Percentiles rank a stretch among this genome's conserved stretches.
phyloP scores from a whole-genome alignment of 192 early-diverging fungal genomes.

The Coemansia sp. region DNA sequence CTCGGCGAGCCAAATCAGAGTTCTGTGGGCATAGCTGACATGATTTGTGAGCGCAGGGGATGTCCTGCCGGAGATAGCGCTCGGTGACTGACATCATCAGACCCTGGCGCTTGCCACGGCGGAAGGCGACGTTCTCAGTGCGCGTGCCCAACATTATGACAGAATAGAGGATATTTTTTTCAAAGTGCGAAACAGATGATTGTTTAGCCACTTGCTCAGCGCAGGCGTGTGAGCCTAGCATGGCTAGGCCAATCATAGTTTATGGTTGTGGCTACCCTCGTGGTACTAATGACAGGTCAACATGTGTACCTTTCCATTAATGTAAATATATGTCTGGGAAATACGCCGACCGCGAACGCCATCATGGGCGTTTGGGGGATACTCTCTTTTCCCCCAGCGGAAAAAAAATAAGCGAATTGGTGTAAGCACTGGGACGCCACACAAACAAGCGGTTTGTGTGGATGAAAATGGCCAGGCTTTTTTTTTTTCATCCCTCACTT shows the following conservation, averaged over 20 bases:
- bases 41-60: constrained; percentile 29
- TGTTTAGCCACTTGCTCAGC: background rate
- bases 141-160: constrained; percentile 27
- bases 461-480: background rate
- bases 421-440: background rate
- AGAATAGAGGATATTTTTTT: constrained; percentile 4
- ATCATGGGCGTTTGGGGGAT: background rate
- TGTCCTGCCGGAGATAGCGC: constrained; percentile 40
- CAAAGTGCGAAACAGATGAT: background rate
- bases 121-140: constrained; percentile 40
- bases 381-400: background rate
- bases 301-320: background rate
- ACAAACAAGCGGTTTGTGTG: background rate
- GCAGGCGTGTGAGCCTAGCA: background rate
- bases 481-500: background rate
- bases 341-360: background rate
- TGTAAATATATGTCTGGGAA: background rate
- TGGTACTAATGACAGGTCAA: background rate
- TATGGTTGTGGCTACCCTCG: constrained; percentile 12
- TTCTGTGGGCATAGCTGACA: constrained; percentile 35
- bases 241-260: constrained; percentile 17
- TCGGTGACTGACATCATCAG: constrained; percentile 49
- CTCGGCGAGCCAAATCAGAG: constrained; percentile 11
- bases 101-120: constrained; percentile 54
- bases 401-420: background rate